Evolutionary conservation across 352 stramenopile species (phyloP), one percentile per base, ranked within the genome.

Genomic region (Phytophthora brassicae): DNA sequence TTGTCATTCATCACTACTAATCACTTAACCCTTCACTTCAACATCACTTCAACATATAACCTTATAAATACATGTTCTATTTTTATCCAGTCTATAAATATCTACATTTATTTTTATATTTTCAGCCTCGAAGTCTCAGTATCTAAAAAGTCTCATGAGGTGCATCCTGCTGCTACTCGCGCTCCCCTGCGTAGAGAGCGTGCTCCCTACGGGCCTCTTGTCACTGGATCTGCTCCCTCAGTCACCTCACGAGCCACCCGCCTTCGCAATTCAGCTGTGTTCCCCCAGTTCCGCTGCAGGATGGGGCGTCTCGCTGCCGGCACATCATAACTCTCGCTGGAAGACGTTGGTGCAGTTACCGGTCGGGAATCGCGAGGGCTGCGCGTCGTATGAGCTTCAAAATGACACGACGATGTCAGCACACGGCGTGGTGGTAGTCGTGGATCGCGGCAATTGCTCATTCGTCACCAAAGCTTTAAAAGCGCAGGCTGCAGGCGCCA

Each of bases 381-480:
- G 79, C 28, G 43, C 42, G 16, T 52, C 64, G 29, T 86, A 87
- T 56, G 44, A 51, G 6, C 45, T 56, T n/a, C 26, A 52, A 11
- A 8, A 31, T 44, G 39, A 58, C 20, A 13, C 22, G 8, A 19
- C 36, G 17, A 59, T 22, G 36, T 68, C 47, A n/a, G 31, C 44
- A 16, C 55, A 74, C 47, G 68, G 66, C 24, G 59, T 59, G 19
- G 60, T 88, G 31, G 74, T 89, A n/a, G 57, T 93, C 12, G 78
- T 75, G 26, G 75, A 93, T 45, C 81, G 84, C 11, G 84, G 84
- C 55, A 89, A 90, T 52, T 93, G 84, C 60, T 89, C 81, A 20
- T 93, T 90, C 55, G 56, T 90, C 19, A 28, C 74, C 4, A 93
- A 93, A 60, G 79, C 84, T 16, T 48, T 72, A 12, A 26, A 64